Percentiles rank a stretch among this genome's conserved stretches.
Evolutionary conservation across 2,329 filamentous ascomycete species (phyloP).

Genomic region (Stenocarpella maydis): DNA sequence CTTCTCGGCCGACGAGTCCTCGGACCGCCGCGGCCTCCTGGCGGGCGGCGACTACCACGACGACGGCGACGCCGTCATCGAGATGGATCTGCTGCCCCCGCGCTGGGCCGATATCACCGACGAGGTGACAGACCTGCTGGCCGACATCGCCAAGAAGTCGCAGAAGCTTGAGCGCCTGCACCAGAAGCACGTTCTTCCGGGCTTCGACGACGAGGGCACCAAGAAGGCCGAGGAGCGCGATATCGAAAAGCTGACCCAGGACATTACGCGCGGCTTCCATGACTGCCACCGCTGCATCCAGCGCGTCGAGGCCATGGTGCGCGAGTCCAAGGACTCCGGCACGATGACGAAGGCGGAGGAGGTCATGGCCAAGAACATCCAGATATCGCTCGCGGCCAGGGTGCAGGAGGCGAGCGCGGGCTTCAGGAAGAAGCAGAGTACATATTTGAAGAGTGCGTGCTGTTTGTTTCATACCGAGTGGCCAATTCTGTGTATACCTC

Average conservation of each 20-base stretch:
- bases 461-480: not conserved
- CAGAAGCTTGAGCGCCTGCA: slow-evolving; percentile 89
- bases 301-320: slow-evolving; percentile 85
- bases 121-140: slow-evolving; percentile 85
- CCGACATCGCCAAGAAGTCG: slow-evolving; percentile 82
- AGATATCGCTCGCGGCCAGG: slow-evolving; percentile 85
- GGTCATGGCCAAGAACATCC: slow-evolving; percentile 95
- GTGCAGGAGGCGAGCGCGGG: slow-evolving; percentile 91
- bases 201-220: slow-evolving; percentile 93
- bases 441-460: slow-evolving; percentile 85
- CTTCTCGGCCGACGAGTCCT: slow-evolving; percentile 59
- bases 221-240: slow-evolving; percentile 87
- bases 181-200: slow-evolving; percentile 95
- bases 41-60: slow-evolving; percentile 79
- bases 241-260: slow-evolving; percentile 89
- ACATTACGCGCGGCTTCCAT: slow-evolving; percentile 89
- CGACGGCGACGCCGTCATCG: slow-evolving; percentile 93
- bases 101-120: slow-evolving; percentile 96
- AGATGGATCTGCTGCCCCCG: slow-evolving; percentile 96
- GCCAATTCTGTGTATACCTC: too few relatives aligned
- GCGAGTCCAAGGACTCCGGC: slow-evolving; percentile 77
- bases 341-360: slow-evolving; percentile 84
- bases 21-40: slow-evolving; percentile 80
- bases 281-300: slow-evolving; percentile 90
- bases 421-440: slow-evolving; percentile 97